Conservation (phyloP, 192 early-diverging fungal genomes). For the Chytriomyces hyalinus region DNA sequence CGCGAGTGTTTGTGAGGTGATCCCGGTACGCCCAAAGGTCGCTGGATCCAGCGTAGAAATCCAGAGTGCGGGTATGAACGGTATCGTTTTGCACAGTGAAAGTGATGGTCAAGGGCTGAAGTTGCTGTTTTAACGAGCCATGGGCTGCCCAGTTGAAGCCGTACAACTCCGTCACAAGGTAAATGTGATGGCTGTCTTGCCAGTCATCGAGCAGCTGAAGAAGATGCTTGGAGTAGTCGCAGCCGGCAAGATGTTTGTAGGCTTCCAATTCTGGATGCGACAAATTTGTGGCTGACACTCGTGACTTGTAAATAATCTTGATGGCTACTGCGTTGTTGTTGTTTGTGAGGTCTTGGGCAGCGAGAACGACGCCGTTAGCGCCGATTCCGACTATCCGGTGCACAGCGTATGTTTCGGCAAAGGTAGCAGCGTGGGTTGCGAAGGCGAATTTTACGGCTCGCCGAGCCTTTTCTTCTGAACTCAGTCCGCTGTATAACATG, state of each 20-base stretch:
- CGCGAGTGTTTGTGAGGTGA: background rate
- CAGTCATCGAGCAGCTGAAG: constrained; percentile 1
- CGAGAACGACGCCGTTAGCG: constrained; percentile 37
- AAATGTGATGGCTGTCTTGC: constrained; percentile 13
- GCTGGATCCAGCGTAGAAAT: constrained; percentile 5
- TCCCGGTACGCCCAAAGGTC: constrained; percentile 30
- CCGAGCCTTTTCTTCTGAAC: constrained; percentile 16
- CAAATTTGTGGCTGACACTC: background rate
- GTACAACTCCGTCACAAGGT: constrained; percentile 20
- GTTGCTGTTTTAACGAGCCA: background rate
- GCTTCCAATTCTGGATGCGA: background rate
- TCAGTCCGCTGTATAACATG: background rate
- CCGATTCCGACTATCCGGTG: constrained; percentile 31
- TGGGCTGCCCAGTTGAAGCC: constrained; percentile 8
- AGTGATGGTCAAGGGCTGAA: background rate
- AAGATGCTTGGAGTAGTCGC: background rate
- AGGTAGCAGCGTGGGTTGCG: background rate
- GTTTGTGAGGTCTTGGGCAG: background rate
- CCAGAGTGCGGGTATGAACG: background rate
- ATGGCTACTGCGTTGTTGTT: constrained; percentile 9
- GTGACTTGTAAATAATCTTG: constrained; percentile 39
- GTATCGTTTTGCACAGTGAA: background rate
- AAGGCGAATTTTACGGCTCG: constrained; percentile 8
- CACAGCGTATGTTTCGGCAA: constrained; percentile 1
- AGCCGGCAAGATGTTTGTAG: background rate